A percentile compares a stretch with the other conserved stretches of the same genome.
phyloP scores from a whole-genome alignment of 2,329 filamentous ascomycete species.

The Teratosphaeria gauchensis region DNA sequence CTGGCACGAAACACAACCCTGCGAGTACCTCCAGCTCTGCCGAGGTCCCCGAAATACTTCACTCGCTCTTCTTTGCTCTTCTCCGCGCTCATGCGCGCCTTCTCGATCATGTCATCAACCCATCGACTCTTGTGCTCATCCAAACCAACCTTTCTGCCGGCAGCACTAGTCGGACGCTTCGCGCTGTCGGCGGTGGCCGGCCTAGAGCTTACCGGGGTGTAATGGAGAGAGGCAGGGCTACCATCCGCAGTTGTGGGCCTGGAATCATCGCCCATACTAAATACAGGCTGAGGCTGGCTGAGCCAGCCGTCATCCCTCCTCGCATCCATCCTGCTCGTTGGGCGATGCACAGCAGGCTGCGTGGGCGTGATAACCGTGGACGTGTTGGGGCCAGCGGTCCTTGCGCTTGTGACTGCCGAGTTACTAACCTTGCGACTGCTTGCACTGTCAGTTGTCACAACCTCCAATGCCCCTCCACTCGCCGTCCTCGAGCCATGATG shows the following conservation, averaged over 20 bases:
- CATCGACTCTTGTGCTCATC: slow-evolving; percentile 64
- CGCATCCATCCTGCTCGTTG: background rate
- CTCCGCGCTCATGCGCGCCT: slow-evolving; percentile 56
- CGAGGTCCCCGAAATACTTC: slow-evolving; percentile 56
- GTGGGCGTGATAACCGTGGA: background rate
- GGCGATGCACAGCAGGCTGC: background rate
- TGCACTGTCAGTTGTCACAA: slow-evolving; percentile 35
- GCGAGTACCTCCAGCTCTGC: slow-evolving; percentile 63
- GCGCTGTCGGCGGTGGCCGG: slow-evolving; percentile 16
- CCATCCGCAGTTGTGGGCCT: slow-evolving; percentile 7
- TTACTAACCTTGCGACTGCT: slow-evolving; percentile 18
- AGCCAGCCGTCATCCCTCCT: slow-evolving; percentile 1
- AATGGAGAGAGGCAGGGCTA: background rate
- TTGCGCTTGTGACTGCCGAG: background rate
- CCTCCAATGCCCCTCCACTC: slow-evolving; percentile 45
- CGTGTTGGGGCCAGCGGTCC: background rate
- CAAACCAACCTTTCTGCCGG: slow-evolving; percentile 11
- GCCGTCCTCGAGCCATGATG: slow-evolving; percentile 73
- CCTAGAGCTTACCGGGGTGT: slow-evolving; percentile 6
- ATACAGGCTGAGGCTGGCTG: background rate
- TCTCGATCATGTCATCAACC: slow-evolving; percentile 76
- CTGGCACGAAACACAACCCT: slow-evolving; percentile 51
- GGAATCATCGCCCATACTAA: slow-evolving; percentile 2
- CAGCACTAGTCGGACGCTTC: slow-evolving; percentile 11
- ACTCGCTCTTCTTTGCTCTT: slow-evolving; percentile 25